Evolutionary conservation across 2,329 filamentous ascomycete genomes (phyloP).

Genomic region (Xylaria sp.): DNA sequence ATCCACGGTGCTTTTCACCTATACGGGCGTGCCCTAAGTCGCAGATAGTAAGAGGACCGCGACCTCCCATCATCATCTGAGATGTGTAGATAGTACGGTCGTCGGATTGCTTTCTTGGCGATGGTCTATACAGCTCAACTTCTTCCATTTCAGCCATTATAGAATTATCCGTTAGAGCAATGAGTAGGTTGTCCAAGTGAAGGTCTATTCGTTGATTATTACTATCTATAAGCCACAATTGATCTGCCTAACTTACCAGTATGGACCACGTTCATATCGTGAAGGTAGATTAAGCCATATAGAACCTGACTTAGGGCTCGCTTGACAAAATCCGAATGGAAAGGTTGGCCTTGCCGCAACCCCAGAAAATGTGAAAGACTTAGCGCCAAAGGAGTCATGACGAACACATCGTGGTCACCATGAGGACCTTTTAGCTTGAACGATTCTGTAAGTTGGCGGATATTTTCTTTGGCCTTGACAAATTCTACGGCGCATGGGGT

Average conservation of each 20-base stretch:
- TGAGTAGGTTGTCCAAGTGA: conserved; percentile 22
- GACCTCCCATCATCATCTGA: conserved; percentile 11
- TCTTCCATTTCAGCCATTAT: conserved; percentile 21
- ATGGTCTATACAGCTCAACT: conserved; percentile 10
- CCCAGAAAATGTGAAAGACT: conserved; percentile 16
- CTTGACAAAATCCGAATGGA: conserved; percentile 13
- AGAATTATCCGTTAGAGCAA: conserved; percentile 3
- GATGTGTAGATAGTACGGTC: conserved; percentile 20
- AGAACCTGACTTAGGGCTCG: conserved; percentile 16
- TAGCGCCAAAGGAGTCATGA: conserved; percentile 18
- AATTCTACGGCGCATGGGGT: background rate
- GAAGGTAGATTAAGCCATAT: conserved; percentile 12
- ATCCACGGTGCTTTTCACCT: conserved; percentile 18
- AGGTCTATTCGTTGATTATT: conserved; percentile 10
- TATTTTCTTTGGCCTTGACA: background rate
- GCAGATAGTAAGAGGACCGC: conserved; percentile 20
- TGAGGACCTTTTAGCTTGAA: conserved; percentile 18
- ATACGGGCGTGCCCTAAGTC: conserved; percentile 20
- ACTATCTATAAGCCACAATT: background rate
- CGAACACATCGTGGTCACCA: conserved; percentile 23
- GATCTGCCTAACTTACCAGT: conserved; percentile 14
- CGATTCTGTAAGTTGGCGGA: conserved; percentile 16
- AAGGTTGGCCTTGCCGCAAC: conserved; percentile 5
- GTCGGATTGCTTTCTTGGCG: conserved; percentile 15
- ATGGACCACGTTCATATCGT: conserved; percentile 18